Evolutionary conservation across 768 basidiomycete species (phyloP), one percentile per base, ranked within the genome.

Genomic region (Pleurotus salmoneostramineus): DNA sequence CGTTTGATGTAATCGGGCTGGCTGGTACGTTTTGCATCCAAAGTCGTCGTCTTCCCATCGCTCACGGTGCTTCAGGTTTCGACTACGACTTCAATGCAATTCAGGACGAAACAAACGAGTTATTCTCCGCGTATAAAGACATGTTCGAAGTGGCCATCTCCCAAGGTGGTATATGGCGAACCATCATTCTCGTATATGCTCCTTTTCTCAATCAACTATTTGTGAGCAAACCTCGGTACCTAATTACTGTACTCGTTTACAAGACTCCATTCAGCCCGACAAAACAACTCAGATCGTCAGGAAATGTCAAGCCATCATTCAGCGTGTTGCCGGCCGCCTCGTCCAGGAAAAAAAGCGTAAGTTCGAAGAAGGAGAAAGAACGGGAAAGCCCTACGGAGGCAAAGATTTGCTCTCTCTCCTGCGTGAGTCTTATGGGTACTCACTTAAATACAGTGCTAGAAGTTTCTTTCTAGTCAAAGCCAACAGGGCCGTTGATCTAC

Each of bases 1-100:
- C 93, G 0, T 90, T 97, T 65, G 95, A 96, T 68, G 87, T 95
- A 45, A 93, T 97, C 63, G 95, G 93, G 1, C 69, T 91, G n/a
- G 91, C 93, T 43, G 91, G 90, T 91, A 56, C 47, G 75, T 66
- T 21, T 4, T 17, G 44, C 10, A 40, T 10, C 8, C n/a, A 40
- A 40, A 40, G 37, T 10, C 8, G n/a, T n/a, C 10, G 37, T 3
- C 37, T 40, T 40, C 8, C 37, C 2, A 10, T 40, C n/a, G 37
- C 37, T 8, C 37, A 8, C 3, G 3, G 21, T 27, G 21, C 21
- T 47, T 5, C 51, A 92, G 91, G 89, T 1, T 96, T 95, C 66
- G 90, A 87, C 61, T 95, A 95, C 64, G 77, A 87, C 57, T 94
- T 97, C 74, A 85, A 90, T 60, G 85, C 94, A 1, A 87, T 96